Evolutionary conservation across 176 grass and related monocot species (phyloP).

Genomic region (Raddia guianensis): DNA sequence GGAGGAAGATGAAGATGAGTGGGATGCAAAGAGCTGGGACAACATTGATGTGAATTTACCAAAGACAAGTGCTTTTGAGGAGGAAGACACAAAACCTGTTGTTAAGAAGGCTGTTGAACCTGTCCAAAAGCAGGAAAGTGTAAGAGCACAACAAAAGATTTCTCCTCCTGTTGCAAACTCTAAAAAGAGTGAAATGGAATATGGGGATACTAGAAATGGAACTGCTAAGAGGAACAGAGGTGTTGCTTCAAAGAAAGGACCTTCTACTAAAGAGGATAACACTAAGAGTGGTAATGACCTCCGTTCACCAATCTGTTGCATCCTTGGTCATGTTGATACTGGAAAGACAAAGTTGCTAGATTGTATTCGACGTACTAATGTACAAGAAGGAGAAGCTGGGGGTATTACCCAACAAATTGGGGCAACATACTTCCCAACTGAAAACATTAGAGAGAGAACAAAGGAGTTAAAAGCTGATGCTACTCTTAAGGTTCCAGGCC

Average conservation of each 20-base stretch:
- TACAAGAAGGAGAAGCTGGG: constrained; percentile 94
- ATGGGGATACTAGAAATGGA: constrained; percentile 42
- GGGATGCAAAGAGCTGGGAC: constrained; percentile 99
- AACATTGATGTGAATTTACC: constrained; percentile 89
- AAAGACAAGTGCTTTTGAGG: constrained; percentile 56
- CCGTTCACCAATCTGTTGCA: constrained; percentile 94
- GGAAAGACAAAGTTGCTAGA: constrained; percentile 94
- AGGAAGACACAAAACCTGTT: constrained; percentile 77
- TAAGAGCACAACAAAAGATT: constrained; percentile 58
- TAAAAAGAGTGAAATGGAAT: constrained; percentile 53
- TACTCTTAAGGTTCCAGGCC: constrained; percentile 87
- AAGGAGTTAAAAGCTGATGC: constrained; percentile 91
- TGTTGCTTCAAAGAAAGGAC: constrained; percentile 47
- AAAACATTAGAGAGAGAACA: constrained; percentile 99
- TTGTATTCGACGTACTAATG: constrained; percentile 86
- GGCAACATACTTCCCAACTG: constrained; percentile 90
- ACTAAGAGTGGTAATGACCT: constrained; percentile 58
- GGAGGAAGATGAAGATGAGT: constrained; percentile 85
- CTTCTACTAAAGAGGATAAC: constrained; percentile 45
- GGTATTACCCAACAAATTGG: constrained; percentile 99
- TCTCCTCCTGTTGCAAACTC: constrained; percentile 45
- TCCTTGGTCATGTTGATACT: constrained; percentile 95
- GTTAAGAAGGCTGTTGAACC: constrained; percentile 35
- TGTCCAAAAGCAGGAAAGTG: constrained; percentile 51
- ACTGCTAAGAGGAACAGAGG: constrained; percentile 58